Conservation (phyloP, 306 rosid species). For the Macrotyloma uniflorum region DNA sequence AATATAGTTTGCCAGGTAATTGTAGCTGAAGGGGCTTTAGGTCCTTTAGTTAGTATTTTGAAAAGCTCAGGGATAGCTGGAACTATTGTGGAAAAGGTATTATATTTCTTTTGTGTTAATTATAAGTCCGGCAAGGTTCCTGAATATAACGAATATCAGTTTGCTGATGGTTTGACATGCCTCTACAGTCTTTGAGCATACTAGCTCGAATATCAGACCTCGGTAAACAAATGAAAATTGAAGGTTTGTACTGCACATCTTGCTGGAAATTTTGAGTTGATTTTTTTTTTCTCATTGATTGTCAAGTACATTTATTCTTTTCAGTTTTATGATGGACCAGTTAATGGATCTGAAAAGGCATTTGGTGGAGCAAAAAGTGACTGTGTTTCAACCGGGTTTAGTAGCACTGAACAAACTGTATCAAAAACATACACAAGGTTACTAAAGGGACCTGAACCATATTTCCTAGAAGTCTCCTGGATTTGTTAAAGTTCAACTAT, state of each 20-base stretch:
- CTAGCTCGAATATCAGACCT: constrained; percentile 81
- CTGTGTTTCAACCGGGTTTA: constrained; percentile 36
- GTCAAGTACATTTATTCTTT: constrained; percentile 55
- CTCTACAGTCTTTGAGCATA: constrained; percentile 66
- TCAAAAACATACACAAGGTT: constrained; percentile 55
- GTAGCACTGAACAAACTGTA: constrained; percentile 30
- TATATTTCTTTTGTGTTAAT: constrained; percentile 15
- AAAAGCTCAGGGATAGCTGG: constrained; percentile 53
- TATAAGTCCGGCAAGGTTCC: constrained; percentile 23
- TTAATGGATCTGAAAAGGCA: constrained; percentile 53
- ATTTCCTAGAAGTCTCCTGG: constrained; percentile 3
- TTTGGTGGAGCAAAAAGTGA: constrained; percentile 36
- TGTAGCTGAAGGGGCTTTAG: constrained; percentile 72
- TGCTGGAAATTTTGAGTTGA: constrained; percentile 34
- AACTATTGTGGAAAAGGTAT: constrained; percentile 68
- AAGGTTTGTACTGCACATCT: constrained; percentile 61
- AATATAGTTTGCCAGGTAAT: constrained; percentile 64
- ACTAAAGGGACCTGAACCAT: constrained; percentile 14
- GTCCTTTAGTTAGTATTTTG: constrained; percentile 60
- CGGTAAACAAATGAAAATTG: constrained; percentile 70
- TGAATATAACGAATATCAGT: constrained; percentile 16
- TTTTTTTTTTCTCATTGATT: constrained; percentile 37
- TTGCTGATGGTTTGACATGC: constrained; percentile 39
- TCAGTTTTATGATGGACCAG: constrained; percentile 77
- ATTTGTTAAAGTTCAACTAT: constrained; percentile 20